Percentiles rank a stretch among this genome's conserved stretches.
phyloP scores from a whole-genome alignment of 768 basidiomycete genomes.

The Leccinum obscurum region DNA sequence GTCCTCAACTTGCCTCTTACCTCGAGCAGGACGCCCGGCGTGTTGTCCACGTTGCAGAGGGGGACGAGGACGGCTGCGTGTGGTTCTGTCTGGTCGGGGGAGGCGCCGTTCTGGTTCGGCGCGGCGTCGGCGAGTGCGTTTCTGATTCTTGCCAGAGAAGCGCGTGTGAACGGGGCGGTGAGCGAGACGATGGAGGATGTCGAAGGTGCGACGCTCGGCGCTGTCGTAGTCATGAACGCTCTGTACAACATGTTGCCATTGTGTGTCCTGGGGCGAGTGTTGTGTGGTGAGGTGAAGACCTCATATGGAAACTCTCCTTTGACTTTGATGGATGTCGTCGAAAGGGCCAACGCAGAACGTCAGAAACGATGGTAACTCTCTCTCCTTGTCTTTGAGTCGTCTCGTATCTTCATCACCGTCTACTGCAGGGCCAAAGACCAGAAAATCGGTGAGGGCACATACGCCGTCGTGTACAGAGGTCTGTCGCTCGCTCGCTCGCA shows the following conservation, averaged over 20 bases:
- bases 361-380: constrained; percentile 63
- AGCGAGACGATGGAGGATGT: constrained; percentile 32
- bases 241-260: constrained; percentile 32
- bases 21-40: constrained; percentile 70
- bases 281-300: too few species aligned
- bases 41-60: constrained; percentile 68
- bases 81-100: constrained; percentile 29
- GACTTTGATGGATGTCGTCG: constrained; percentile 70
- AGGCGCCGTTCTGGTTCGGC: constrained; percentile 15
- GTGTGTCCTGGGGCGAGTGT: background rate
- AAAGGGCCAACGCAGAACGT: constrained; percentile 70
- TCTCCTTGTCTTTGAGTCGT: background rate
- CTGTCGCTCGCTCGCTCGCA: constrained; percentile 13
- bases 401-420: constrained; percentile 10
- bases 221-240: constrained; percentile 19
- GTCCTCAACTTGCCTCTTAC: constrained; percentile 62
- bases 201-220: constrained; percentile 1
- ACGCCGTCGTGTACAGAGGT: constrained; percentile 96
- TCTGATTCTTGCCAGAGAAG: constrained; percentile 34
- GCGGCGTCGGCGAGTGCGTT: constrained; percentile 22
- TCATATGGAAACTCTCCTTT: constrained; percentile 8
- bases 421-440: constrained; percentile 70
- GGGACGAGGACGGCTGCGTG: constrained; percentile 77
- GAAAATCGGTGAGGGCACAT: constrained; percentile 90
- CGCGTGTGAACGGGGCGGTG: constrained; percentile 37